Percentiles rank a stretch among this genome's conserved stretches.
Conservation (phyloP, 1,284 basidiomycete genomes). For the Ceratorhiza oryzae-sativae region DNA sequence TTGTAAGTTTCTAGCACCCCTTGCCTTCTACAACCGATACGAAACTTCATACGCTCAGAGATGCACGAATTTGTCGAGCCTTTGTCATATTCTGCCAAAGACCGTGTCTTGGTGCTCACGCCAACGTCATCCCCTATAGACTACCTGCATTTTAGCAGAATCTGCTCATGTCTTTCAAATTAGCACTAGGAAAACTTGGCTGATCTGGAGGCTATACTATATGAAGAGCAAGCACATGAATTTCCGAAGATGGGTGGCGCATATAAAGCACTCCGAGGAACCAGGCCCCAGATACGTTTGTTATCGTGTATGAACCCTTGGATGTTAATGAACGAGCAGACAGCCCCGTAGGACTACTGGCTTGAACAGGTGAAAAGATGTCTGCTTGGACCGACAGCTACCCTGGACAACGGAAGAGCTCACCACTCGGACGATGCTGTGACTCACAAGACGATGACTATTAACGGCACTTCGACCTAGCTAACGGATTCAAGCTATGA, state of each 20-base stretch:
- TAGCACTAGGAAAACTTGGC: slow-evolving; percentile 5
- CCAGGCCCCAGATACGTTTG: slow-evolving; percentile 43
- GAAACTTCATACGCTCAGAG: slow-evolving; percentile 19
- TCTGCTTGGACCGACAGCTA: slow-evolving; percentile 43
- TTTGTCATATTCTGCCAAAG: slow-evolving; percentile 27
- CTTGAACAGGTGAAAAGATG: slow-evolving; percentile 45
- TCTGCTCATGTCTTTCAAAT: slow-evolving; percentile 18
- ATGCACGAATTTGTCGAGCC: slow-evolving; percentile 13
- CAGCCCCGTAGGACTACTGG: slow-evolving; percentile 43
- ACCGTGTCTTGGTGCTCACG: slow-evolving; percentile 29
- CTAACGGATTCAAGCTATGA: slow-evolving; percentile 19
- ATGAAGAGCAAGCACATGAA: slow-evolving; percentile 16
- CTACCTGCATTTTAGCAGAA: slow-evolving; percentile 31
- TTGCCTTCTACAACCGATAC: slow-evolving; percentile 19
- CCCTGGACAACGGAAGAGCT: slow-evolving; percentile 44
- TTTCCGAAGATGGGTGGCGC: slow-evolving; percentile 17
- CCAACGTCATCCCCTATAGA: slow-evolving; percentile 30
- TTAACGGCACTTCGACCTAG: slow-evolving; percentile 6
- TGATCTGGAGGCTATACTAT: slow-evolving; percentile 25
- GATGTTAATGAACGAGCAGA: slow-evolving; percentile 25
- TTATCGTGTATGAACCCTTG: not conserved
- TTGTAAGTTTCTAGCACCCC: slow-evolving; percentile 30
- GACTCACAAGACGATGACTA: not conserved
- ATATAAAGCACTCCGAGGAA: slow-evolving; percentile 23
- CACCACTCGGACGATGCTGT: slow-evolving; percentile 44